A percentile compares a stretch with the other conserved stretches of the same genome.
phyloP scores from a whole-genome alignment of 2,329 filamentous ascomycete species.

The Colletotrichum sp. region DNA sequence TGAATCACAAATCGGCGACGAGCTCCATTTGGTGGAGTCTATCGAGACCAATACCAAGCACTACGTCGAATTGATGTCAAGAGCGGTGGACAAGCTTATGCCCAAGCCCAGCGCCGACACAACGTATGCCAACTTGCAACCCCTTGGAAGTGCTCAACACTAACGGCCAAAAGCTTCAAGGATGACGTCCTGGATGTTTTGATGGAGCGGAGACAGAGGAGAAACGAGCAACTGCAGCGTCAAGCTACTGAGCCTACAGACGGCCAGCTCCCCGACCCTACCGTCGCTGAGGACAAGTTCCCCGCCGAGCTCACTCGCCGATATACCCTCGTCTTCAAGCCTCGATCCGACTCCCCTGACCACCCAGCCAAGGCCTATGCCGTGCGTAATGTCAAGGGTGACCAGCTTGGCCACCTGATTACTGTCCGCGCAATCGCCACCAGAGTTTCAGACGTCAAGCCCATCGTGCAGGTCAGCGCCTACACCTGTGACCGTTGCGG shows the following conservation, averaged over 20 bases:
- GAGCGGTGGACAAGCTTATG: conserved; percentile 86
- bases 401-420: conserved; percentile 91
- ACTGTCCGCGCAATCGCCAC: conserved; percentile 94
- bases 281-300: conserved; percentile 76
- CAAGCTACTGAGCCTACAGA: conserved; percentile 54
- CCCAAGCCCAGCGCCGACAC: conserved; percentile 79
- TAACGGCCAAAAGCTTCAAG: conserved; percentile 71
- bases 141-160: not conserved
- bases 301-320: conserved; percentile 89
- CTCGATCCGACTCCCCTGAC: conserved; percentile 74
- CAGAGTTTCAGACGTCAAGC: conserved; percentile 96
- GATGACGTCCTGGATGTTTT: conserved; percentile 97
- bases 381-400: conserved; percentile 91
- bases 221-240: conserved; percentile 78
- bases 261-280: conserved; percentile 55
- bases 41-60: conserved; percentile 93
- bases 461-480: conserved; percentile 94
- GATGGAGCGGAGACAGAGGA: conserved; percentile 86
- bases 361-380: conserved; percentile 71
- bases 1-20: conserved; percentile 72
- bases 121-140: conserved; percentile 56
- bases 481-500: conserved; percentile 98
- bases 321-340: conserved; percentile 97
- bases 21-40: conserved; percentile 77
- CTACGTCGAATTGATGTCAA: conserved; percentile 90